Base-by-base conservation (phyloP, 768 basidiomycete genomes). In the Panus rudis region DNA sequence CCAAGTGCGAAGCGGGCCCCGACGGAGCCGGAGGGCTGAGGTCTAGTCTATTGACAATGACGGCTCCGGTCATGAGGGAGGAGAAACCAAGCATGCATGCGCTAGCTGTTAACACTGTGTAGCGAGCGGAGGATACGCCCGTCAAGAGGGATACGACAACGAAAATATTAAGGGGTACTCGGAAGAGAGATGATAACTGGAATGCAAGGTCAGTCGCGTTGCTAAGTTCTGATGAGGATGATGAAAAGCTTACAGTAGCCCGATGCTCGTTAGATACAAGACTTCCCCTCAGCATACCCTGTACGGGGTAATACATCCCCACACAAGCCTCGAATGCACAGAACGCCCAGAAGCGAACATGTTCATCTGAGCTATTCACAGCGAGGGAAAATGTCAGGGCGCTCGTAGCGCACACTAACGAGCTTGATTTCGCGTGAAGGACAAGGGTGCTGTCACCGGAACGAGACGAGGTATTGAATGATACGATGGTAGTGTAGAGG, bases 271-370 rank as follows among this genome's bases (percentile, higher is more conserved):
- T 78, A 1, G 79, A 66, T 11, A 86, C 78, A 41, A 86, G 58
- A 1, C 70, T 68, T 19, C 83, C 81, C 30, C 80, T 71, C 17
- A 86, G 62, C 71, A 82, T 85, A 22, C 84, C 84, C 45, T 86
- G 84, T 23, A 84, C 74, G 19, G 84, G 84, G 53, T 86, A 86
- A 54, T 86, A 86, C 76, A 83, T 75, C 35, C 84, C 84, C 6
- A 86, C 84, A 55, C 81, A 85, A 13, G 74, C 80, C 58, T 87
- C 84, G 48, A 85, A 87, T 12, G 71, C 63, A 51, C 84, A 85
- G 53, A 87, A 87, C 12, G 81, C 75, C 73, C 75, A 84, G 52
- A 85, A 86, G 4, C 83, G 72, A 16, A 68, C 47, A 26, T 68
- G 66, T 45, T 78, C 76, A 45, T 62, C 63, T 11, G 51, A 46